A percentile compares a stretch with the other conserved stretches of the same genome.
Evolutionary conservation across 768 basidiomycete genomes (phyloP).

Genomic region (Mycena vitilis): DNA sequence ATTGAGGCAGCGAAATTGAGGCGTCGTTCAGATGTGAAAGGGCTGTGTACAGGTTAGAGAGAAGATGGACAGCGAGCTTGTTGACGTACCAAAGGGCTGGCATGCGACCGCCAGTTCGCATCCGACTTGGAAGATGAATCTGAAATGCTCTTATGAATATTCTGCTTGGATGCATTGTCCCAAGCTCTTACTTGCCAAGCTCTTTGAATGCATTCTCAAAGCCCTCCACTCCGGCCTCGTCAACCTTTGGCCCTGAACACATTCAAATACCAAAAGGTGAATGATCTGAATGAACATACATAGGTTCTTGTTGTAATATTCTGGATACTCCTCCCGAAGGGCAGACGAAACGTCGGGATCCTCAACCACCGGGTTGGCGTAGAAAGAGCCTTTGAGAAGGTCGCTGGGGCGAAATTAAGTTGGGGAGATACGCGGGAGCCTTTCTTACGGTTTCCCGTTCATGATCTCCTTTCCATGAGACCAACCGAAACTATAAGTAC

Average conservation of each 20-base stretch:
- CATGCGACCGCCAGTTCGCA: slow-evolving; percentile 87
- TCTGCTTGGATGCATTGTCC: slow-evolving; percentile 10
- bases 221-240: slow-evolving; percentile 71
- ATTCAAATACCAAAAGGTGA: neutral
- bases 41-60: slow-evolving; percentile 53
- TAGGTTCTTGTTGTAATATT: slow-evolving; percentile 91
- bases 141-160: slow-evolving; percentile 40
- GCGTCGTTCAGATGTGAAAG: slow-evolving; percentile 74
- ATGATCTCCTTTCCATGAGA: slow-evolving; percentile 98
- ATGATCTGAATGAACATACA: slow-evolving; percentile 60
- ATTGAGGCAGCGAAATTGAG: slow-evolving; percentile 72
- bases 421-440: no score
- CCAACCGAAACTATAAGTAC: slow-evolving; percentile 87
- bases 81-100: slow-evolving; percentile 83
- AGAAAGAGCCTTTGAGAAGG: slow-evolving; percentile 91
- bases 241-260: slow-evolving; percentile 68
- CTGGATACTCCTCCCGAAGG: slow-evolving; percentile 70
- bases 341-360: slow-evolving; percentile 67
- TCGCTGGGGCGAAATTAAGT: slow-evolving; percentile 50
- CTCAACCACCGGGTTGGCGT: slow-evolving; percentile 87
- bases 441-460: slow-evolving; percentile 80
- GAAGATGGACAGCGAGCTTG: neutral
- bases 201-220: slow-evolving; percentile 92
- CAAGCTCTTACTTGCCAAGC: slow-evolving; percentile 68
- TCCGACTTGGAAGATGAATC: slow-evolving; percentile 87